phyloP scores from a whole-genome alignment of 257 asterid genomes.

The Salvia miltiorrhiza region DNA sequence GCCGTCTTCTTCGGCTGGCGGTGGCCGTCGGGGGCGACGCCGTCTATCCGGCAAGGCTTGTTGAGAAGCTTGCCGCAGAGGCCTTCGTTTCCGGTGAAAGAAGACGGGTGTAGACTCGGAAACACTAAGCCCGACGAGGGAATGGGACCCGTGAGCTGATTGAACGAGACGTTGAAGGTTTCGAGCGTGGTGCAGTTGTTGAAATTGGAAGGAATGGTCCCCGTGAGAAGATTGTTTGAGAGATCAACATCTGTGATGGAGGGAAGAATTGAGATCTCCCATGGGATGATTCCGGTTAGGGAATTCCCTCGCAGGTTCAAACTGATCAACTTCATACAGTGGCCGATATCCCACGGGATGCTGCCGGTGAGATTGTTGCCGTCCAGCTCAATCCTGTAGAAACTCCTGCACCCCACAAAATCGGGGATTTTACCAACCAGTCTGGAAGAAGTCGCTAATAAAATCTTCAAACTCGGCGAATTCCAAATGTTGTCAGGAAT shows the following conservation, averaged over 20 bases:
- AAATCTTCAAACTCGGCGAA: constrained; percentile 57
- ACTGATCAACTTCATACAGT: constrained; percentile 68
- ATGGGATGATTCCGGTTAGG: constrained; percentile 79
- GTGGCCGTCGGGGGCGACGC: constrained; percentile 9
- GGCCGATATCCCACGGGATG: constrained; percentile 83
- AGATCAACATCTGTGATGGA: constrained; percentile 71
- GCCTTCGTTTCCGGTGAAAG: constrained; percentile 75
- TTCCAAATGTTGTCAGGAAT: constrained; percentile 69
- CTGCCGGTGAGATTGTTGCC: constrained; percentile 70
- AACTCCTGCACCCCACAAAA: constrained; percentile 59
- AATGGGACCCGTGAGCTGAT: constrained; percentile 84
- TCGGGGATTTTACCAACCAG: constrained; percentile 64
- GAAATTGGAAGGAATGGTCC: constrained; percentile 74
- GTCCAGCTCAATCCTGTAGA: constrained; percentile 64
- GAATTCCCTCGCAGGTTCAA: constrained; percentile 54
- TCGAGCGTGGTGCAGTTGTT: constrained; percentile 71
- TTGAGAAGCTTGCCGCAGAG: constrained; percentile 61
- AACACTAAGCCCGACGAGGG: constrained; percentile 67
- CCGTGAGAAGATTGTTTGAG: constrained; percentile 68
- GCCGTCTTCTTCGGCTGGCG: constrained; percentile 48
- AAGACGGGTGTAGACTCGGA: constrained; percentile 61
- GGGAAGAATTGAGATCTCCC: constrained; percentile 82
- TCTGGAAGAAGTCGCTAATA: constrained; percentile 47
- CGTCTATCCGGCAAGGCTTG: constrained; percentile 40
- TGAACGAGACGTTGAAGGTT: constrained; percentile 79